Evolutionary conservation across 192 early-diverging fungal species (phyloP).

Genomic region (Linderina pennispora): DNA sequence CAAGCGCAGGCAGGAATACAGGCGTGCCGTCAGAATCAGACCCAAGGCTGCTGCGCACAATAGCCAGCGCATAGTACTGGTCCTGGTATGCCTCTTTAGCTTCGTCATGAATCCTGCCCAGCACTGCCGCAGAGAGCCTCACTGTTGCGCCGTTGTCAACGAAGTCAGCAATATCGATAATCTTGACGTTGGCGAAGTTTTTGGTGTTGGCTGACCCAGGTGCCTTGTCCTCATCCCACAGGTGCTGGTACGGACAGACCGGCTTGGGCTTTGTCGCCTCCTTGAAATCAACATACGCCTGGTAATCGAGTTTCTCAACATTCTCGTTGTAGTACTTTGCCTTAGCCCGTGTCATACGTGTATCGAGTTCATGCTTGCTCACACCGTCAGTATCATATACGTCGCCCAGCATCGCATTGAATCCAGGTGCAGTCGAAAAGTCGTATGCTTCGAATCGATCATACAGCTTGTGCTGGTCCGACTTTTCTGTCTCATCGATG

Average conservation of each 20-base stretch:
- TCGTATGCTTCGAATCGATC: constrained; percentile 30
- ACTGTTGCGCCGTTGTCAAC: not conserved
- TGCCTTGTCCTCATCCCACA: constrained; percentile 20
- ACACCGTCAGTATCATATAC: constrained; percentile 12
- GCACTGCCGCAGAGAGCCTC: constrained; percentile 6
- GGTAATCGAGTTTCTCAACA: constrained; percentile 16
- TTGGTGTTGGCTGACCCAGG: constrained; percentile 5
- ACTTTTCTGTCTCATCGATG: constrained; percentile 5
- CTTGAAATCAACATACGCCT: constrained; percentile 12
- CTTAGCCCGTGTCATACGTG: constrained; percentile 35
- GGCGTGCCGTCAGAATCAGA: not conserved
- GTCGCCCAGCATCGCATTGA: constrained; percentile 17
- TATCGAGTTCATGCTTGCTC: constrained; percentile 19
- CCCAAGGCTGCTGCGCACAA: constrained; percentile 9
- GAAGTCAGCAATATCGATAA: constrained; percentile 21
- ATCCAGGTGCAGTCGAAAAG: constrained; percentile 28
- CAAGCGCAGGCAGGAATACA: constrained; percentile 27
- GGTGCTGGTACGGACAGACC: constrained; percentile 40
- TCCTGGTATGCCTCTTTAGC: constrained; percentile 6
- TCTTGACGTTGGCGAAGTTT: constrained; percentile 12
- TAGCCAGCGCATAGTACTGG: constrained; percentile 17
- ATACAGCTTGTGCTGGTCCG: constrained; percentile 8
- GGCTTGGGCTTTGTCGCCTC: constrained; percentile 18
- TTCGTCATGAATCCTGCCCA: constrained; percentile 4
- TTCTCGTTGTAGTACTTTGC: constrained; percentile 22